Conservation (phyloP, 371 early-diverging fungal genomes). For the Basidiobolus meristosporus region DNA sequence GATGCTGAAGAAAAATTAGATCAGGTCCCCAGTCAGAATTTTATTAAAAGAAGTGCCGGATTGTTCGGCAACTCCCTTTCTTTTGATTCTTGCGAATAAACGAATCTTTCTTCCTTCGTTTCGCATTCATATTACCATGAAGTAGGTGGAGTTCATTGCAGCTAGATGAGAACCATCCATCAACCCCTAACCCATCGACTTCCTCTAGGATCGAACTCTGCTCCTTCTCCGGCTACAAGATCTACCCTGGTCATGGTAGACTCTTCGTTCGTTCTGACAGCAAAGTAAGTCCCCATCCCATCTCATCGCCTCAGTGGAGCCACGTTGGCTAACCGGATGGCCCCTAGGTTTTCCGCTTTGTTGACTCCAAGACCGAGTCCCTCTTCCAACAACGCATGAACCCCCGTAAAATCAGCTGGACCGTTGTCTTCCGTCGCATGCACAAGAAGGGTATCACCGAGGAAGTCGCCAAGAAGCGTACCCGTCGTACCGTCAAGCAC, state of each 20-base stretch:
- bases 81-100: too few species aligned
- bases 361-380: slow-evolving; percentile 89
- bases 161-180: too few species aligned
- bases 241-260: slow-evolving; percentile 95
- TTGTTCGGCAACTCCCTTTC: too few species aligned
- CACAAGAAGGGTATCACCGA: slow-evolving; percentile 97
- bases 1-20: too few species aligned
- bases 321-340: too few species aligned
- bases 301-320: too few species aligned
- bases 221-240: slow-evolving; percentile 93
- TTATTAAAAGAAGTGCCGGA: too few species aligned
- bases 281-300: slow-evolving; percentile 27
- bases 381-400: slow-evolving; percentile 89
- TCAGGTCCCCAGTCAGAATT: too few species aligned
- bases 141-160: too few species aligned
- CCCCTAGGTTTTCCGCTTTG: slow-evolving; percentile 72
- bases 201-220: slow-evolving; percentile 64
- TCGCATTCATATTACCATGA: too few species aligned
- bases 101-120: too few species aligned
- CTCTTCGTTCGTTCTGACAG: slow-evolving; percentile 79
- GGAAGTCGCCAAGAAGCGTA: slow-evolving; percentile 90
- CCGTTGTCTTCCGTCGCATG: slow-evolving; percentile 88
- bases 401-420: slow-evolving; percentile 95
- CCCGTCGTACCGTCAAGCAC: slow-evolving; percentile 84
- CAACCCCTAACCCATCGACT: background rate